A percentile compares a stretch with the other conserved stretches of the same genome.
Evolutionary conservation across 805 yeast species (phyloP).

Genomic region (Candida germanica): DNA sequence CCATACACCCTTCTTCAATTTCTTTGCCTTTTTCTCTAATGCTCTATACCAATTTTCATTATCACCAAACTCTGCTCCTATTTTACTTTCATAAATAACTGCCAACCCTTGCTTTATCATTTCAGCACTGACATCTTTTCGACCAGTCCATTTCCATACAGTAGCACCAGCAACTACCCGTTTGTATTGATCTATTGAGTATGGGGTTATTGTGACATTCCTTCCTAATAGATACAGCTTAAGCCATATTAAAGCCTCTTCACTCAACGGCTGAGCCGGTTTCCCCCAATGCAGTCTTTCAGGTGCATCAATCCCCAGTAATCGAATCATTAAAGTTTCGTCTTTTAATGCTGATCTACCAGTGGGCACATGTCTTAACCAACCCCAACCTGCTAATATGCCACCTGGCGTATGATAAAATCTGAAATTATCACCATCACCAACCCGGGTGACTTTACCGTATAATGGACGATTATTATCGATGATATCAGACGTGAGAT

Average conservation of each 20-base stretch:
- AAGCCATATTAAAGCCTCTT: slow-evolving; percentile 82
- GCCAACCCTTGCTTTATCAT: slow-evolving; percentile 85
- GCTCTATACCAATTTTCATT: slow-evolving; percentile 55
- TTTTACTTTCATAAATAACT: slow-evolving; percentile 79
- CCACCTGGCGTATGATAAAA: slow-evolving; percentile 96
- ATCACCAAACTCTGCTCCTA: slow-evolving; percentile 84
- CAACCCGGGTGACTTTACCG: slow-evolving; percentile 86
- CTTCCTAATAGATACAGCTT: slow-evolving; percentile 61
- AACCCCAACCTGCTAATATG: slow-evolving; percentile 83
- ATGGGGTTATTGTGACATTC: slow-evolving; percentile 71
- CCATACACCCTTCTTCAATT: slow-evolving; percentile 67
- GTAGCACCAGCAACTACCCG: slow-evolving; percentile 81
- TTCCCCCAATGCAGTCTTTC: slow-evolving; percentile 93
- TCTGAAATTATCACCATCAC: slow-evolving; percentile 94
- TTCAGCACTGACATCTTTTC: slow-evolving; percentile 78
- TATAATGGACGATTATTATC: slow-evolving; percentile 26
- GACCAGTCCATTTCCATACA: slow-evolving; percentile 55
- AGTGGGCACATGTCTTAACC: slow-evolving; percentile 70
- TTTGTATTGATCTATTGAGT: slow-evolving; percentile 82
- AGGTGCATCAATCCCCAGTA: slow-evolving; percentile 96
- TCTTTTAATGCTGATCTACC: slow-evolving; percentile 46
- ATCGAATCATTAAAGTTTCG: slow-evolving; percentile 73
- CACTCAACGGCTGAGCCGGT: slow-evolving; percentile 84
- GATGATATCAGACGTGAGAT: slow-evolving; percentile 34
- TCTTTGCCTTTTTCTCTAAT: slow-evolving; percentile 61